Percentiles rank a stretch among this genome's conserved stretches.
Conservation (phyloP, 345 rosid species). For the Stellera chamaejasme region DNA sequence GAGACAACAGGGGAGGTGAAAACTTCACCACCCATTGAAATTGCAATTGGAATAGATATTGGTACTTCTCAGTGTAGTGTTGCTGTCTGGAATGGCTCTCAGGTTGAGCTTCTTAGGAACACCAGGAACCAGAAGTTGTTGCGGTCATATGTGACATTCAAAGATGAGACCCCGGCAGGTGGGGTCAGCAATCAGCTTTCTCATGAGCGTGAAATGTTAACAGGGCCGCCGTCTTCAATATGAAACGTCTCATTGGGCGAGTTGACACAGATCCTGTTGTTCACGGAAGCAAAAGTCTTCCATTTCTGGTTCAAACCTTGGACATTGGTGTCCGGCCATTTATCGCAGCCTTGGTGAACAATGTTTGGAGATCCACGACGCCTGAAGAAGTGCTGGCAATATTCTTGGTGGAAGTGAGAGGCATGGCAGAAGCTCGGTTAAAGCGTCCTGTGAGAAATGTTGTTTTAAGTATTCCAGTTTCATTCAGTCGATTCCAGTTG, state of each 20-base stretch:
- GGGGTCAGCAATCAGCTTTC: conserved; percentile 72
- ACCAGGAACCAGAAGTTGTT: conserved; percentile 65
- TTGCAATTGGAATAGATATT: conserved; percentile 79
- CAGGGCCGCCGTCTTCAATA: conserved; percentile 85
- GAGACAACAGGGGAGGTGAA: conserved; percentile 77
- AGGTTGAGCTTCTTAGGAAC: conserved; percentile 71
- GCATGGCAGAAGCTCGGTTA: conserved; percentile 68
- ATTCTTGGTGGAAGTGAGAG: conserved; percentile 56
- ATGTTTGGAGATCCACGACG: conserved; percentile 80
- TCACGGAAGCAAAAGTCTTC: conserved; percentile 61
- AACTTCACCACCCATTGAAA: conserved; percentile 54
- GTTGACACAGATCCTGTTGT: conserved; percentile 79
- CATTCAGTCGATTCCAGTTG: conserved; percentile 76
- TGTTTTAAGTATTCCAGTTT: conserved; percentile 74
- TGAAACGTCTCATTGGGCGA: conserved; percentile 88
- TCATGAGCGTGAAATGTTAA: conserved; percentile 66
- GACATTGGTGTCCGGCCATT: conserved; percentile 82
- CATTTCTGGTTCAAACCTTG: conserved; percentile 81
- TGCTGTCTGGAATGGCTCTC: conserved; percentile 79
- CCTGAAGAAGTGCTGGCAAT: conserved; percentile 91
- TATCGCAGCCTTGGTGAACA: conserved; percentile 70
- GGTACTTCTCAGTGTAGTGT: conserved; percentile 87
- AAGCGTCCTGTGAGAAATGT: conserved; percentile 67
- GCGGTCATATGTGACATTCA: conserved; percentile 73
- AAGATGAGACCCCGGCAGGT: conserved; percentile 61